These are phyloP conservation scores for Dujonia santamariae DNA, from an alignment of 1,139 yeast species.

Conservation along the genomic window DNA sequence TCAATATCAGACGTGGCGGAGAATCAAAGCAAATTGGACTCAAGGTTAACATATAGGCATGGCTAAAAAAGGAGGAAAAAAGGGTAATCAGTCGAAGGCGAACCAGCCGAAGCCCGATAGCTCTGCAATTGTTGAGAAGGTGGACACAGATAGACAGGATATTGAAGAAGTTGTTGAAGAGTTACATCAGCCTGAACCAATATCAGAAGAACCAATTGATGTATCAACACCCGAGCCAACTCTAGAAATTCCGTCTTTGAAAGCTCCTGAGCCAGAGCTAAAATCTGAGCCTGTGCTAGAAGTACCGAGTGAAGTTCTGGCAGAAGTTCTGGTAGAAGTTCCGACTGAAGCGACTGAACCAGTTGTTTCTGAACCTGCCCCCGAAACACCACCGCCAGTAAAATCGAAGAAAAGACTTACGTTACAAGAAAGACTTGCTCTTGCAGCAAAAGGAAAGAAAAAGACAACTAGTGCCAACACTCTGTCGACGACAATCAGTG, in stretches of 20 bases:
- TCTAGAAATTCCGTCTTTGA: no score
- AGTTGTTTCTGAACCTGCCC: not conserved
- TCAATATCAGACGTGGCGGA: no score
- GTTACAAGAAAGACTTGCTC: constrained; percentile 75
- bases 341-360: constrained; percentile 2
- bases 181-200: no score
- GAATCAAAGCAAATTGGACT: no score
- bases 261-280: no score
- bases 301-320: not conserved
- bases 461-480: not conserved
- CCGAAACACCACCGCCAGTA: constrained; percentile 11
- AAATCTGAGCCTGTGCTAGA: not conserved
- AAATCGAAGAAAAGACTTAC: constrained; percentile 51
- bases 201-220: no score
- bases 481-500: not conserved
- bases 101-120: not conserved
- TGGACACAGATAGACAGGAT: not conserved
- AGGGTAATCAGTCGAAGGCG: not conserved
- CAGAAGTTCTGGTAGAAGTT: not conserved
- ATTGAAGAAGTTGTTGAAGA: not conserved
- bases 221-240: no score
- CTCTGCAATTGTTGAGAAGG: not conserved
- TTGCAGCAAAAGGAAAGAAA: constrained; percentile 63
- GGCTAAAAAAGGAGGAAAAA: constrained; percentile 1
- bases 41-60: no score